Evolutionary conservation across 805 yeast species (phyloP), one percentile per base, ranked within the genome.

Genomic region (Clavispora asparagi): DNA sequence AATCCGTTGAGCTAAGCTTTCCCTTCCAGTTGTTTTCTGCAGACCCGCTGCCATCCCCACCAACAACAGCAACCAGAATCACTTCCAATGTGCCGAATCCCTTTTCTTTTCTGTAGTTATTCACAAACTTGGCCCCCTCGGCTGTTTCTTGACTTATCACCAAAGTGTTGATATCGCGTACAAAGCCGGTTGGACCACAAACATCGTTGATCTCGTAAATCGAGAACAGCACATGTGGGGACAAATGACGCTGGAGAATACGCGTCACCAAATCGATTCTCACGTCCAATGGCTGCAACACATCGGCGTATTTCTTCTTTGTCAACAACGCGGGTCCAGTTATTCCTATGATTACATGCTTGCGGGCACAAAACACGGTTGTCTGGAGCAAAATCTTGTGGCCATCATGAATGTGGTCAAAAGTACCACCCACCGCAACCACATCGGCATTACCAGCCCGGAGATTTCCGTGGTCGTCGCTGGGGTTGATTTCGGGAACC

Each of bases 341-440:
- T 3, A 94, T 71, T 0, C 99, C 99, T 7, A 94, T 73, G 41
- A 92, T 85, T 12, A 94, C 67, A 19, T 64, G 67, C 2, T 62
- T 54, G 2, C 64, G 56, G 0, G 95, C 73, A 7, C 87, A 52
- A 57, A 82, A 89, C 0, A 82, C 79, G 0, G 95, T 74, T 48
- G 87, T 71, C 0, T 94, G 82, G 9, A 94, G 71, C 26, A 94
- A 70, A 27, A 94, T 84, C 62, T 87, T 88, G 65, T 94, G 99
- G 0, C 98, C 99, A 59, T 86, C 95, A 57, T 94, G 99, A 32
- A 94, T 60, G 65, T 94, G 98, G 60, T 94, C 99, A 68, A 94
- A 94, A 0, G 99, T 94, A 0, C 99, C 99, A 0, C 99, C 99
- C 1, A 92, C 82, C 0, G 96, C 92, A 8, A 33, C 37, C 37